phyloP scores from a whole-genome alignment of 495 filamentous ascomycete genomes.

The Xylaria nigripes region DNA sequence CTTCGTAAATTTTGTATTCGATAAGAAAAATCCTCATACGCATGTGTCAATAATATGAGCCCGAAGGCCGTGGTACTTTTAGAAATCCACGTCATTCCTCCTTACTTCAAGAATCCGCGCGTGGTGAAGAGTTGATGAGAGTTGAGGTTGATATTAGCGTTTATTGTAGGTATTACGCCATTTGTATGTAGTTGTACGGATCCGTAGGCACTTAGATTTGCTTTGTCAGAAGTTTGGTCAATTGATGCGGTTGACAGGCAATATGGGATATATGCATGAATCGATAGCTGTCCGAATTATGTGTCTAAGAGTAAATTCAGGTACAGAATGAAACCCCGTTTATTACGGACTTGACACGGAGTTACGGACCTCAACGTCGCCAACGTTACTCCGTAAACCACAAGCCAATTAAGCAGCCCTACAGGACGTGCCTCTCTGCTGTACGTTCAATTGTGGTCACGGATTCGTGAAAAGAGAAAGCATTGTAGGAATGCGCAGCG shows the following conservation, averaged over 20 bases:
- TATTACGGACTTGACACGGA: no score
- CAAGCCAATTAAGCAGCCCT: no score
- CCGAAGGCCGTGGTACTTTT: constrained; percentile 57
- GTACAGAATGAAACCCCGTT: no score
- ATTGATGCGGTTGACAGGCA: not conserved
- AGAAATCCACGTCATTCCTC: constrained; percentile 57
- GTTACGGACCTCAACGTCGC: no score
- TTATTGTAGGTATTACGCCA: not conserved
- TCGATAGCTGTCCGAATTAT: no score
- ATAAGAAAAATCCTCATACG: constrained; percentile 44
- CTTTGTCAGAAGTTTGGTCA: not conserved
- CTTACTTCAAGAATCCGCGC: not conserved
- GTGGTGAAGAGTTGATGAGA: not conserved
- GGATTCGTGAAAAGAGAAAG: no score
- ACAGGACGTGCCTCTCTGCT: no score
- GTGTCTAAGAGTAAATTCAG: no score
- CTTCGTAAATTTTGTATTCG: not conserved
- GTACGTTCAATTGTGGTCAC: no score
- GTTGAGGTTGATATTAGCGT: no score
- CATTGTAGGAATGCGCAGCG: no score
- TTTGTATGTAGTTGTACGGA: not conserved
- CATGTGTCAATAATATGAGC: constrained; percentile 59
- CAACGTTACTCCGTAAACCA: no score
- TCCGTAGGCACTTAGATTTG: not conserved
- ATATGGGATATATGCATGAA: not conserved